Conservation (phyloP, 2,329 filamentous ascomycete genomes). For the Pyricularia sp. region DNA sequence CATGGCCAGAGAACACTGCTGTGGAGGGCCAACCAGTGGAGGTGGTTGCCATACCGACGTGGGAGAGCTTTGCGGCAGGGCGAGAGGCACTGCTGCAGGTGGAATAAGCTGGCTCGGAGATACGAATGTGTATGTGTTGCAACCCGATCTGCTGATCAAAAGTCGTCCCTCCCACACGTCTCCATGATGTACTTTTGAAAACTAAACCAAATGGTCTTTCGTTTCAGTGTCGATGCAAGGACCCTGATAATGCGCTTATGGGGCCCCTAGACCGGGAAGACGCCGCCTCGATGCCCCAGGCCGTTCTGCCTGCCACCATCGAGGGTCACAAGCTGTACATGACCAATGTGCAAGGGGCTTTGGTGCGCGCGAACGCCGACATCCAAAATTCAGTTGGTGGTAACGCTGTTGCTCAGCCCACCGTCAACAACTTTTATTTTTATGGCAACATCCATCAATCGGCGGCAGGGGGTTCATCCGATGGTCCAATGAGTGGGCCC, state of each 20-base stretch:
- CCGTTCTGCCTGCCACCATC: slow-evolving; percentile 1
- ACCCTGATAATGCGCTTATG: slow-evolving; percentile 5
- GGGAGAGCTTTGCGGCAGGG: not conserved
- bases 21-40: slow-evolving; percentile 3
- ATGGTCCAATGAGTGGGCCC: not conserved
- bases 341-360: not conserved
- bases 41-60: not conserved
- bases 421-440: slow-evolving; percentile 3
- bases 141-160: not conserved
- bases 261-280: slow-evolving; percentile 3
- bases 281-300: slow-evolving; percentile 2
- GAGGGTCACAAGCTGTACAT: not conserved
- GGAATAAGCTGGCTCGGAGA: not conserved
- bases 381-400: not conserved
- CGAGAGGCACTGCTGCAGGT: slow-evolving; percentile 5
- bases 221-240: slow-evolving; percentile 1
- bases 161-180: not conserved
- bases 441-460: not conserved
- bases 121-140: slow-evolving; percentile 3
- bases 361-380: not conserved
- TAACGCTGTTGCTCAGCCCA: not conserved
- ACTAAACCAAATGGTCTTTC: not conserved
- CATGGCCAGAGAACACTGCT: slow-evolving; percentile 2
- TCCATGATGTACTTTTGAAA: not conserved
- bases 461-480: not conserved